A percentile compares a stretch with the other conserved stretches of the same genome.
phyloP scores from a whole-genome alignment of 2,329 filamentous ascomycete species.

The Penicillium sp. region DNA sequence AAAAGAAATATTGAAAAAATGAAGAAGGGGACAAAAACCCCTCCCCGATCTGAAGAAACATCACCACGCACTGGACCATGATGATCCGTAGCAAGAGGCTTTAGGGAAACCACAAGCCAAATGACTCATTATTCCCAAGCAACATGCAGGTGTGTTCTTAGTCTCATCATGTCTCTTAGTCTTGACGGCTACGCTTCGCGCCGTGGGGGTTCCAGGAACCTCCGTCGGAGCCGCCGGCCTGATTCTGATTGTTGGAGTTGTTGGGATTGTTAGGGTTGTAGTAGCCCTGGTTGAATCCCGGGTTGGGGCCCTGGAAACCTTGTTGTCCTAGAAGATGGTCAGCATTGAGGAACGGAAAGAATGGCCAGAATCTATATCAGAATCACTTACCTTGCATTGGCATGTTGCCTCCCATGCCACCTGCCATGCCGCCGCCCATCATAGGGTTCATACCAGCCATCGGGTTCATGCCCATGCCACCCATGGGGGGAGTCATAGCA shows the following conservation, averaged over 20 bases:
- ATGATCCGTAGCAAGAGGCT: not conserved
- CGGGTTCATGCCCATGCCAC: slow-evolving; percentile 46
- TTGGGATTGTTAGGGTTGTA: slow-evolving; percentile 41
- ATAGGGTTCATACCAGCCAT: slow-evolving; percentile 60
- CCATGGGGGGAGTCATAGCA: slow-evolving; percentile 43
- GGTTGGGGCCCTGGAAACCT: slow-evolving; percentile 65
- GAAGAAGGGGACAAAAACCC: too few relatives aligned
- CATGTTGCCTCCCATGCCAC: slow-evolving; percentile 46
- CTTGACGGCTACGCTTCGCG: slow-evolving; percentile 73
- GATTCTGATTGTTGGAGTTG: not conserved
- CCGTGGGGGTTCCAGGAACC: slow-evolving; percentile 79
- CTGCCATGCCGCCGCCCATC: slow-evolving; percentile 41
- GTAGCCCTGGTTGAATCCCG: slow-evolving; percentile 28
- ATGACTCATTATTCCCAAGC: not conserved
- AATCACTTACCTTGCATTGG: slow-evolving; percentile 48
- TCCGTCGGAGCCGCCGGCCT: slow-evolving; percentile 35
- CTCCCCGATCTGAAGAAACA: not conserved
- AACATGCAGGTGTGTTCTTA: slow-evolving; percentile 27
- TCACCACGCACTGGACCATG: not conserved
- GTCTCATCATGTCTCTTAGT: slow-evolving; percentile 58
- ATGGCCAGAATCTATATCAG: slow-evolving; percentile 1
- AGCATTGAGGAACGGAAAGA: not conserved
- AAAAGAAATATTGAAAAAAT: not conserved
- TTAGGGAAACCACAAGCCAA: not conserved
- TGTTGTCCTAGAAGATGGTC: slow-evolving; percentile 32